A percentile compares a stretch with the other conserved stretches of the same genome.
Conservation (phyloP, 2,329 filamentous ascomycete genomes). For the Sporothrix pseudoabietina region DNA sequence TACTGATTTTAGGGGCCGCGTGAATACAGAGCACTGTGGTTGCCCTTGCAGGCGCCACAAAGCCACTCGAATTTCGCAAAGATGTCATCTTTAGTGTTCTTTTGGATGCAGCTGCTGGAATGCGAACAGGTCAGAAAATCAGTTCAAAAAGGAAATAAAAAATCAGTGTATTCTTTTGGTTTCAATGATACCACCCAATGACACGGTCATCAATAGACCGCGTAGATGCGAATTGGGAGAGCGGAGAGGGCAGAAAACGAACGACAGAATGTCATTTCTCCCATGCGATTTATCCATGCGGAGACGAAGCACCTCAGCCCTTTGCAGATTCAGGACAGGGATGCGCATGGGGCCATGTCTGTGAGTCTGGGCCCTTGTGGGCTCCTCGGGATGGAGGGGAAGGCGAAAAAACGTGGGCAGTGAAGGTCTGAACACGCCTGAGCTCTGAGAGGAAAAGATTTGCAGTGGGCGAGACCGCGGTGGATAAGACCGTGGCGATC, state of each 20-base stretch:
- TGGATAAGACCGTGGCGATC: background rate
- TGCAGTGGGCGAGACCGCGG: conserved; percentile 15
- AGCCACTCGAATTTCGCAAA: conserved; percentile 4
- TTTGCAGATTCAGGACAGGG: background rate
- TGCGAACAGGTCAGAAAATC: background rate
- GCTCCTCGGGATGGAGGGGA: background rate
- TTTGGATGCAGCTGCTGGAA: background rate
- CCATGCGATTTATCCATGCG: background rate
- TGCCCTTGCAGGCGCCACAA: conserved; percentile 16
- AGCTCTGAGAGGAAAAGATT: background rate
- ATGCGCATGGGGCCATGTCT: conserved; percentile 2
- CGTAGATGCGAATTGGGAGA: background rate
- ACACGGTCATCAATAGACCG: background rate
- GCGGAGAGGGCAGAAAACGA: background rate
- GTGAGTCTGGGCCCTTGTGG: background rate
- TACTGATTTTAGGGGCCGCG: background rate
- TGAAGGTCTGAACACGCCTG: background rate
- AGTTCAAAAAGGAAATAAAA: background rate
- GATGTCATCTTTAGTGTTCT: background rate
- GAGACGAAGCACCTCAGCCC: conserved; percentile 3
- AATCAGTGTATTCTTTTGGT: background rate
- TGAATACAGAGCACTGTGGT: background rate
- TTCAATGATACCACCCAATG: background rate
- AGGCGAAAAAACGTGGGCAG: conserved; percentile 9
- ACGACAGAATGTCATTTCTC: background rate